These are phyloP conservation scores for Trichoderma sp. DNA, from an alignment of 2,329 filamentous ascomycete genomes.

Conservation along the genomic window DNA sequence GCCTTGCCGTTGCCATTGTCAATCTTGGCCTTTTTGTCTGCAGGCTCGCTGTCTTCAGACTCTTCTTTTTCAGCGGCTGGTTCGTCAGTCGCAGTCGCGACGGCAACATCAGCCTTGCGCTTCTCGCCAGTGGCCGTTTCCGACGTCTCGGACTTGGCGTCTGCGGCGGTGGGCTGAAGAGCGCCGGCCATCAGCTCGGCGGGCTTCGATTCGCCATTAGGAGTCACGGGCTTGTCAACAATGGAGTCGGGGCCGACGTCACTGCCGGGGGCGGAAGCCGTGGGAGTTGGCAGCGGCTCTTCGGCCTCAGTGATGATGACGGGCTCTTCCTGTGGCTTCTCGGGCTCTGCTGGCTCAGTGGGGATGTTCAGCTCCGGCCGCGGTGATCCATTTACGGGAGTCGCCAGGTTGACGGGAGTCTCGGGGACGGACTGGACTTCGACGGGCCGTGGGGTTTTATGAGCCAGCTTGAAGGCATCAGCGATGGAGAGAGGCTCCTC, in stretches of 20 bases:
- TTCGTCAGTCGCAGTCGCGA: conserved; percentile 22
- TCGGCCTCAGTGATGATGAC: conserved; percentile 27
- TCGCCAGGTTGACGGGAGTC: conserved; percentile 36
- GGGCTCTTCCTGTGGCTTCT: conserved; percentile 29
- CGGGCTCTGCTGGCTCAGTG: conserved; percentile 27
- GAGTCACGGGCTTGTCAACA: conserved; percentile 14
- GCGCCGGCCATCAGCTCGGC: conserved; percentile 23
- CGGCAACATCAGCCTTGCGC: conserved; percentile 36
- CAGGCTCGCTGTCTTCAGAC: conserved; percentile 30
- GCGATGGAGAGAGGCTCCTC: conserved; percentile 2
- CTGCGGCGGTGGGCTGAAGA: conserved; percentile 3
- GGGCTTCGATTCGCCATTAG: conserved; percentile 15
- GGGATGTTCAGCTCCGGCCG: conserved; percentile 35
- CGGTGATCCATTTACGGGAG: conserved; percentile 36
- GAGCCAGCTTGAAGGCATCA: conserved; percentile 1
- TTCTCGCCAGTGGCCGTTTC: conserved; percentile 31
- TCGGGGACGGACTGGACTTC: conserved; percentile 37
- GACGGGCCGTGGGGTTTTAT: conserved; percentile 32
- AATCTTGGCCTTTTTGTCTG: conserved; percentile 42
- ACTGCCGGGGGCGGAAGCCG: conserved; percentile 25
- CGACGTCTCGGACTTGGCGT: conserved; percentile 3
- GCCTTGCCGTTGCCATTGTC: conserved; percentile 28
- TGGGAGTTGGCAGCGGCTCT: conserved; percentile 26
- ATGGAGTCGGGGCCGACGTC: conserved; percentile 20
- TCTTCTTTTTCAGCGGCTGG: conserved; percentile 25